Base-by-base conservation (phyloP, 306 rosid species). In the Malus sylvestris region DNA sequence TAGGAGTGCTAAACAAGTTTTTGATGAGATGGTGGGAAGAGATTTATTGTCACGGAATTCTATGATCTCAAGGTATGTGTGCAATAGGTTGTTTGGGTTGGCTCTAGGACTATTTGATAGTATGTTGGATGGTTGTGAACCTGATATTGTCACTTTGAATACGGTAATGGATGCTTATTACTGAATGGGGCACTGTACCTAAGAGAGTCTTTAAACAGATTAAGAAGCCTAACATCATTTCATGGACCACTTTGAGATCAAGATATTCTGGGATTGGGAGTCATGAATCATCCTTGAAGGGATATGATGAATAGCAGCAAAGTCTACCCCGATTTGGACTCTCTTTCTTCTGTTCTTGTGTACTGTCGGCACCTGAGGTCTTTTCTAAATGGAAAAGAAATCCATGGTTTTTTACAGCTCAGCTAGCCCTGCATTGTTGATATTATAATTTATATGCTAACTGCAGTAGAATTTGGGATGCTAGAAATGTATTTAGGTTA, bases 401-500 rank as follows among this genome's bases (percentile, higher is more conserved):
- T 88, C 57, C 89, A 88, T 45, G 75, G 85, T 23, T 85, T 85
- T 85, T 81, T 85, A 88, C 59, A 76, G 58, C 68, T 88, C 89
- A 67, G 87, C 83, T 3, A 85, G 87, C 67, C 87, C 84, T 55
- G 87, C 87, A 30, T 77, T 88, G 81, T 79, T 85, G 81, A 74
- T 80, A 11, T 73, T 85, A 33, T 33, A 33, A 33, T 33, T 5
- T 33, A 80, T 88, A 88, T 42, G 86, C 85, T 1, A 63, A 60
- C 64, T 79, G 81, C 29, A 9, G 65, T 32, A 76, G 76, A 71
- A 72, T 79, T 76, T 67, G 40, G 35, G 80, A 74, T 57, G 87
- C 79, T 15, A 46, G 35, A 59, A 68, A 70, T 30, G 85, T 85
- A 35, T 85, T 85, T 77, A 38, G 9, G 38, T 22, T 75, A 40